These are phyloP conservation scores for Neurospora sp. DNA, from an alignment of 495 filamentous ascomycete species.

Conservation along the genomic window DNA sequence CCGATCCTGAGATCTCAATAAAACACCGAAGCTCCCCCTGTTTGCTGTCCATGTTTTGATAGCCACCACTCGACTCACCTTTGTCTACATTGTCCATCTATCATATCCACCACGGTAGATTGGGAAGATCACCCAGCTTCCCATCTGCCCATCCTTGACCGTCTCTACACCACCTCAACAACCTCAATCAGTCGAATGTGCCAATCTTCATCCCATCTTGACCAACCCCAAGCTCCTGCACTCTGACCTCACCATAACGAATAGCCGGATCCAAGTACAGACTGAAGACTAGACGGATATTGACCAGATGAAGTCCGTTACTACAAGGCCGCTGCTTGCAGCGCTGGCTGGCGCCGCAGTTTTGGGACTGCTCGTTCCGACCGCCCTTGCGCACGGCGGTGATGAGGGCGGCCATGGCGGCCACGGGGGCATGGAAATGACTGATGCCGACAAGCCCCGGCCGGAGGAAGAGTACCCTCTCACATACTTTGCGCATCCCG, in stretches of 20 bases:
- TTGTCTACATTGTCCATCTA: neutral
- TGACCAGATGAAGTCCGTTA: neutral
- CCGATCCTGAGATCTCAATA: neutral
- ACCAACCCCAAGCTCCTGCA: neutral
- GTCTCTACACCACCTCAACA: neutral
- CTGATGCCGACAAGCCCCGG: constrained; percentile 25
- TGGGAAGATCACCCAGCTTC: neutral
- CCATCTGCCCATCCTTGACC: neutral
- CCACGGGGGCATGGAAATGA: constrained; percentile 39
- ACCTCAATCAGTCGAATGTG: neutral
- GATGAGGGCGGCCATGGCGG: constrained; percentile 9
- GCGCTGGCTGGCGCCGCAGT: constrained; percentile 15
- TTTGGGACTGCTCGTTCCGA: constrained; percentile 26
- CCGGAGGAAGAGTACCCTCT: constrained; percentile 34
- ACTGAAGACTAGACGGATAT: neutral
- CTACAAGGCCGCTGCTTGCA: constrained; percentile 5
- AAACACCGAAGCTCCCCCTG: neutral
- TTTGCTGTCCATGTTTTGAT: neutral
- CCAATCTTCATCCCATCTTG: neutral
- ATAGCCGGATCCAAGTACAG: neutral
- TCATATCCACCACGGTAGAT: neutral
- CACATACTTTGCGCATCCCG: constrained; percentile 69
- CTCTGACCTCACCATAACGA: neutral
- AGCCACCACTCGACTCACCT: neutral
- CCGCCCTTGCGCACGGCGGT: constrained; percentile 34